Percentiles rank a stretch among this genome's conserved stretches.
Conservation (phyloP, 345 rosid species). For the Brassica juncea region DNA sequence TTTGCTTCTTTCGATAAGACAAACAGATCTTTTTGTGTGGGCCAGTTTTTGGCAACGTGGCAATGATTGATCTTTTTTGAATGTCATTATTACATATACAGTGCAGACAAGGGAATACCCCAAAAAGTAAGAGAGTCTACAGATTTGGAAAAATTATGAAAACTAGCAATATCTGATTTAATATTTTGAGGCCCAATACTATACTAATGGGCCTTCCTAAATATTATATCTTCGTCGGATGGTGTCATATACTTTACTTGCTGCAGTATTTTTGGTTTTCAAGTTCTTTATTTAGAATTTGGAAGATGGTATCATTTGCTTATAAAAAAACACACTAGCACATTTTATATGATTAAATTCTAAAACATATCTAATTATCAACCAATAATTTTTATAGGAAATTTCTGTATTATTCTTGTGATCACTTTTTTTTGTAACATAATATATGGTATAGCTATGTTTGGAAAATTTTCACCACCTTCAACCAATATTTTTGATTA, state of each 20-base stretch:
- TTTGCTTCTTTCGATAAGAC: neutral
- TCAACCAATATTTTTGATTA: neutral
- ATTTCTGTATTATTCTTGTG: too few species aligned
- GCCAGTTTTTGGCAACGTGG: constrained; percentile 18
- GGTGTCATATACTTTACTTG: neutral
- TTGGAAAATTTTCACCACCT: neutral
- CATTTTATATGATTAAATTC: neutral
- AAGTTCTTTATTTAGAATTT: neutral
- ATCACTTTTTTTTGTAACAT: too few species aligned
- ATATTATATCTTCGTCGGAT: neutral
- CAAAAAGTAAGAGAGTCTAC: neutral
- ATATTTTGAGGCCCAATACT: neutral
- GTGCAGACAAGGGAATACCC: neutral
- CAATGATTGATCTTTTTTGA: neutral
- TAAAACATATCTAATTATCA: neutral
- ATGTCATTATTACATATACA: neutral
- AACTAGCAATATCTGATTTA: neutral
- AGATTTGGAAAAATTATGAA: too few species aligned
- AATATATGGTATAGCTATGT: neutral
- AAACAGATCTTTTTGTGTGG: neutral
- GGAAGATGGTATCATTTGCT: neutral
- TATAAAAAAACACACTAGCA: neutral
- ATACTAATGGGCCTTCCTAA: neutral
- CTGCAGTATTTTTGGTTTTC: neutral
- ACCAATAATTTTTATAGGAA: too few species aligned